Evolutionary conservation across 2,329 filamentous ascomycete genomes (phyloP), one percentile per base, ranked within the genome.

Genomic region (Pyricularia sp.): DNA sequence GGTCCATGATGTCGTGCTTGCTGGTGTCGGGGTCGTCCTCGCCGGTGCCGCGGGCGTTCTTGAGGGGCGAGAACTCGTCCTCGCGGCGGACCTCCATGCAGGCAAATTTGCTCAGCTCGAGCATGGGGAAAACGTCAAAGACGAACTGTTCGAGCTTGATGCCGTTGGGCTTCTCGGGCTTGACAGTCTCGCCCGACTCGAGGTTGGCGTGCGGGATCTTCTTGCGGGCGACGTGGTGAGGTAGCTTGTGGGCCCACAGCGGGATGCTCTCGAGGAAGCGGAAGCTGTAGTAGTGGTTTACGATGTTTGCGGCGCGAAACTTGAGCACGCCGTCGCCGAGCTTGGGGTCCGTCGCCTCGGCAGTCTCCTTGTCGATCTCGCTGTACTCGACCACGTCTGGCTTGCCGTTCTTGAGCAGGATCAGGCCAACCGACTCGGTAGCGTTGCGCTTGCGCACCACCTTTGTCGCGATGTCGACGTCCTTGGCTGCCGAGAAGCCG

Each of bases 121-220:
- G 81, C 81, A 93, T 84, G 67, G 93, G 93, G 83, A 99, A 99
- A 73, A 96, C 94, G 75, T 99, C 94, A 74, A 99, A 99, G 67
- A 99, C 93, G 72, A 97, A 99, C 78, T 97, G 94, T 83, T 99
- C 94, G 53, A 99, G 85, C 83, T 99, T 99, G 84, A 99, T 93
- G 70, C 94, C 94, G 74, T 99, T 99, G 69, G 94, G 91, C 80
- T 92, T 94, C 75, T 92, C 87, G 3, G 93, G 92, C 83, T 96
- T 96, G 76, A 96, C 81, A 0, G 85, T 85, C 75, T 91, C 87
- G 68, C 92, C 93, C 35, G 83, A 88, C 73, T 88, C 81, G 16
- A 88, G 83, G 74, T 96, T 87, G 69, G 91, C 84, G 74, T 85
- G 88, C 12, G 93, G 93, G 68, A 99, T 99, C 89, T 99, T 99